A percentile compares a stretch with the other conserved stretches of the same genome.
phyloP scores from a whole-genome alignment of 768 basidiomycete genomes.

The Wakefieldia striispora region DNA sequence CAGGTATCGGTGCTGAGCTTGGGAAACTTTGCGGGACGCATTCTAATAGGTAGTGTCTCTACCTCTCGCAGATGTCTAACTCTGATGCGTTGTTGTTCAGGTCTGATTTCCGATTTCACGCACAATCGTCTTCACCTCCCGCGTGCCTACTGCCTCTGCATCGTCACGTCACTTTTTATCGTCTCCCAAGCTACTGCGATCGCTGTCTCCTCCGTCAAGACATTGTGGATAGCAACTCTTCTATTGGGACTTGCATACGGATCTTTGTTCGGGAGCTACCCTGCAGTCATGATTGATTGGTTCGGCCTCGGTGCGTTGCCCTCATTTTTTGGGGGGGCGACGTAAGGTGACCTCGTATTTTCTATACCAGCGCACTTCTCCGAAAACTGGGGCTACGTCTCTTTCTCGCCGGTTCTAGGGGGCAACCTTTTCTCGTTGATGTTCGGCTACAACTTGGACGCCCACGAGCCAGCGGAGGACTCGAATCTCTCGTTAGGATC shows the following conservation, averaged over 20 bases:
- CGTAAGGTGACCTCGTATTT: neutral
- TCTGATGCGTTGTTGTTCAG: constrained; percentile 32
- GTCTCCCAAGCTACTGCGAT: constrained; percentile 66
- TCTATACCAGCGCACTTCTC: constrained; percentile 58
- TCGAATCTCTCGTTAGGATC: neutral
- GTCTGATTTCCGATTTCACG: constrained; percentile 64
- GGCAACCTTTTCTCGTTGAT: constrained; percentile 83
- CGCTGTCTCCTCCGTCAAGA: constrained; percentile 50
- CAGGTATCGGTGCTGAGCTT: constrained; percentile 85
- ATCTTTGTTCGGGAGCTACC: constrained; percentile 66
- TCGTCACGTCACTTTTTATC: constrained; percentile 68
- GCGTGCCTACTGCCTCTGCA: constrained; percentile 64
- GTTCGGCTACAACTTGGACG: constrained; percentile 80
- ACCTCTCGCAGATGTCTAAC: neutral
- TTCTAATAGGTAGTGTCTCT: constrained; percentile 57
- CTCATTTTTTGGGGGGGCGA: neutral
- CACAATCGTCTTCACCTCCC: constrained; percentile 58
- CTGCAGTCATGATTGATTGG: constrained; percentile 83
- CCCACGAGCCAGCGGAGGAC: constrained; percentile 44
- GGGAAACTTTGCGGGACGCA: constrained; percentile 77
- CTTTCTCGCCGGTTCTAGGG: constrained; percentile 70
- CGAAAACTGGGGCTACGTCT: constrained; percentile 84
- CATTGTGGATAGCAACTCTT: constrained; percentile 56
- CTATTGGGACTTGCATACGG: constrained; percentile 57
- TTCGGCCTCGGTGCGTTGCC: constrained; percentile 73